Evolutionary conservation across 192 early-diverging fungal species (phyloP).

Genomic region (Helicostylum pulchrum): DNA sequence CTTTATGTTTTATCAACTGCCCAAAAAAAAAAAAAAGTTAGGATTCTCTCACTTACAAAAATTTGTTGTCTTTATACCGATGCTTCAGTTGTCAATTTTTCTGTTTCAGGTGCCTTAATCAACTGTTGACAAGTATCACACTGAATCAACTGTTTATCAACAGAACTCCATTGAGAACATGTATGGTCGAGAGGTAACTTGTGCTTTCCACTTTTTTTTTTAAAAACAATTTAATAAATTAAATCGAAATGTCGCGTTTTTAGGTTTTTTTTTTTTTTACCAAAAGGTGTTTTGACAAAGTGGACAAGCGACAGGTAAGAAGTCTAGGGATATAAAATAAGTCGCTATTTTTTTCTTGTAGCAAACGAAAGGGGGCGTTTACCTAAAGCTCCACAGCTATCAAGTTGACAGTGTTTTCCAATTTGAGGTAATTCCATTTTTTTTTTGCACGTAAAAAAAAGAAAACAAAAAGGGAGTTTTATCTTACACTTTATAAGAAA

Average conservation of each 20-base stretch:
- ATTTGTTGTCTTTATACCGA: too few relatives aligned
- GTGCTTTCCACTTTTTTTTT: slow-evolving; percentile 4
- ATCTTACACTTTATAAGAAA: too few relatives aligned
- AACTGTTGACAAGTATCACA: slow-evolving; percentile 12
- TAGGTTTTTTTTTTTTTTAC: not conserved
- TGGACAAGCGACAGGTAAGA: slow-evolving; percentile 14
- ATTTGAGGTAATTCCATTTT: slow-evolving; percentile 21
- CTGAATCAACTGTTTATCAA: slow-evolving; percentile 12
- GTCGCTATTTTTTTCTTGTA: too few relatives aligned
- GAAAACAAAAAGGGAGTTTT: not conserved
- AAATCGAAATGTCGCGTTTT: not conserved
- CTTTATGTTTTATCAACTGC: slow-evolving; percentile 12
- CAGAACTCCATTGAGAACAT: not conserved
- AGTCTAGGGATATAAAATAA: not conserved
- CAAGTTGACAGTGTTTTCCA: slow-evolving; percentile 13
- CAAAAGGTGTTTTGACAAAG: slow-evolving; percentile 11
- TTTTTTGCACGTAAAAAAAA: not conserved
- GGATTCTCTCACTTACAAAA: not conserved
- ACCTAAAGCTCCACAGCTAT: slow-evolving; percentile 13
- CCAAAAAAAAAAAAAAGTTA: not conserved
- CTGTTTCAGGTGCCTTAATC: not conserved
- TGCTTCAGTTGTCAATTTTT: not conserved
- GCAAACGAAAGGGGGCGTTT: not conserved
- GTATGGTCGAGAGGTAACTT: slow-evolving; percentile 8
- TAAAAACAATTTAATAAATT: not conserved